Evolutionary conservation across 129 eudicot genomes (phyloP).

Genomic region (Centella asiatica): DNA sequence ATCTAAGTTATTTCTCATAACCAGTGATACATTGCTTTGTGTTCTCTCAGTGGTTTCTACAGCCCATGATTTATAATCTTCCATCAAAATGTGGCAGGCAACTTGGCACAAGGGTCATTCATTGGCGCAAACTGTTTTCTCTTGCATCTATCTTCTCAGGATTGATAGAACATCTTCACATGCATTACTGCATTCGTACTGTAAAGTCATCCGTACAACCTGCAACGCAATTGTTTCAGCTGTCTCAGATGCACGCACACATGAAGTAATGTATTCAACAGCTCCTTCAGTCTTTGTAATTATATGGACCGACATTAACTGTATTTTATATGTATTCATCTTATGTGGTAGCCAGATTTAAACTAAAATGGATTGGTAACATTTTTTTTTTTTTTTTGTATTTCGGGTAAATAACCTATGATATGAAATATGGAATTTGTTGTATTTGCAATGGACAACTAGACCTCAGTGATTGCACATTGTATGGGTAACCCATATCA

Average conservation of each 20-base stretch:
- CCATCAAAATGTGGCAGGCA: conserved; percentile 57
- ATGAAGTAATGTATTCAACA: conserved; percentile 67
- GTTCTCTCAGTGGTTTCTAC: not conserved
- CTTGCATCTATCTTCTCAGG: conserved; percentile 83
- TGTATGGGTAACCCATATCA: not conserved
- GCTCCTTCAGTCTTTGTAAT: conserved; percentile 9
- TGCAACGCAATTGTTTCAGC: conserved; percentile 79
- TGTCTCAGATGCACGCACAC: conserved; percentile 87
- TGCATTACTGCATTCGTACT: conserved; percentile 71
- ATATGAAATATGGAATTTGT: not conserved
- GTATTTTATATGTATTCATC: not conserved
- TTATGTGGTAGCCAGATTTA: not conserved
- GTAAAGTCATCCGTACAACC: conserved; percentile 66
- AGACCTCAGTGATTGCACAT: not conserved
- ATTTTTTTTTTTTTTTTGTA: not conserved
- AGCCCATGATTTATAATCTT: not conserved
- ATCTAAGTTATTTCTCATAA: conserved; percentile 1
- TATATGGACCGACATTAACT: not conserved
- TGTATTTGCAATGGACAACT: not conserved
- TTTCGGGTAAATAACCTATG: not conserved
- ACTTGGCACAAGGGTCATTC: conserved; percentile 99
- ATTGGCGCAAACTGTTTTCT: conserved; percentile 83
- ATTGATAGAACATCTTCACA: conserved; percentile 87
- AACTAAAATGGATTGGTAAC: not conserved
- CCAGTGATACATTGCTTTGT: conserved; percentile 13